Evolutionary conservation across 2,329 filamentous ascomycete genomes (phyloP).

Genomic region (Colletotrichum spaethianum): DNA sequence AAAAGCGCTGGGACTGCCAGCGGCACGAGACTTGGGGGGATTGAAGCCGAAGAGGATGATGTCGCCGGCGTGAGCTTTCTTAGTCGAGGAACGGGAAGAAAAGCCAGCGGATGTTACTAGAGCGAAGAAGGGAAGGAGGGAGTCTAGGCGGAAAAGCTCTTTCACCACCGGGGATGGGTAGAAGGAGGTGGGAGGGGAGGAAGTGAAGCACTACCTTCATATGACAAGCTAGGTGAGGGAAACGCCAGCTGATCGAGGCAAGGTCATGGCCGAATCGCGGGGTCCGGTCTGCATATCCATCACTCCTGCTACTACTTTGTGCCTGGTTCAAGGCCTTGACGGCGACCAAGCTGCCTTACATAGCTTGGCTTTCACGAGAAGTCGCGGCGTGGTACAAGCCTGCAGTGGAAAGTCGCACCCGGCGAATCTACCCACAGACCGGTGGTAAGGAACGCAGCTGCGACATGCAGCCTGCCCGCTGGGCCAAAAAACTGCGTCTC

Average conservation of each 20-base stretch:
- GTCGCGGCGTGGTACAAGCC: constrained; percentile 31
- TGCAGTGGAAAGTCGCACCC: constrained; percentile 40
- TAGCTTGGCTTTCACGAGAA: constrained; percentile 27
- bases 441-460: constrained; percentile 36
- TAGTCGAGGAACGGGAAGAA: constrained; percentile 37
- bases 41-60: constrained; percentile 35
- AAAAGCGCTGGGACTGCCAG: constrained; percentile 31
- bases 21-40: constrained; percentile 17
- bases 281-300: constrained; percentile 18
- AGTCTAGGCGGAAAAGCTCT: constrained; percentile 27
- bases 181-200: not conserved
- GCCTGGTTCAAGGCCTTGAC: constrained; percentile 11
- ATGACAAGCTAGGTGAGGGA: constrained; percentile 11
- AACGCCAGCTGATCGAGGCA: constrained; percentile 12
- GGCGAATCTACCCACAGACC: constrained; percentile 38
- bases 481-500: constrained; percentile 21
- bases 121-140: constrained; percentile 37
- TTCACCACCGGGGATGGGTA: constrained; percentile 24
- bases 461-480: constrained; percentile 19
- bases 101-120: constrained; percentile 31
- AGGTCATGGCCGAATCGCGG: constrained; percentile 27
- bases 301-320: constrained; percentile 13
- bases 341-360: constrained; percentile 29
- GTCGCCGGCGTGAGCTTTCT: constrained; percentile 26
- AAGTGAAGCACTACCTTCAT: constrained; percentile 2